Conservation (phyloP, 2,329 filamentous ascomycete species). For the Aspergillus viridinutans region DNA sequence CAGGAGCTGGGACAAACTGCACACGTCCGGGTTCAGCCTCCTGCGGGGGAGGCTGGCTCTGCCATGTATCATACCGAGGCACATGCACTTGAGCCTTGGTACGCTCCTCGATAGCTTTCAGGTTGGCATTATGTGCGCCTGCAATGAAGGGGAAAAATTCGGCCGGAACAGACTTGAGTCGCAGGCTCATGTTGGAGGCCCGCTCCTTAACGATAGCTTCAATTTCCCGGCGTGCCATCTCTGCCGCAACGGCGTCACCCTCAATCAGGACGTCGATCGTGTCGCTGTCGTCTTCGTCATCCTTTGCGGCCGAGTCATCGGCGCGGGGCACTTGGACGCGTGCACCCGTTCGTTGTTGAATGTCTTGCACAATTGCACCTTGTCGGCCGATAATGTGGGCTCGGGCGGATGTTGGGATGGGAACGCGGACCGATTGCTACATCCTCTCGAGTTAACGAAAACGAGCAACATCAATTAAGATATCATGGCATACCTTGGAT, state of each 20-base stretch:
- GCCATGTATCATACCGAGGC: slow-evolving; percentile 74
- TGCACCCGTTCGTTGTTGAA: slow-evolving; percentile 86
- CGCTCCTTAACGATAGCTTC: slow-evolving; percentile 83
- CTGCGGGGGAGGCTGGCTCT: slow-evolving; percentile 61
- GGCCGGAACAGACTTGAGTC: slow-evolving; percentile 76
- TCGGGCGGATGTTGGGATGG: slow-evolving; percentile 77
- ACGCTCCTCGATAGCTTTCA: slow-evolving; percentile 65
- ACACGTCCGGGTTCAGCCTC: slow-evolving; percentile 61
- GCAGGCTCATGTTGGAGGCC: slow-evolving; percentile 74
- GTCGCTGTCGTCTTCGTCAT: slow-evolving; percentile 72
- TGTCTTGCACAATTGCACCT: slow-evolving; percentile 82
- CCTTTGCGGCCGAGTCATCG: slow-evolving; percentile 60
- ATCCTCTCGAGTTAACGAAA: slow-evolving; percentile 4
- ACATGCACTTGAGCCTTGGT: slow-evolving; percentile 78
- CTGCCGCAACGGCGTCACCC: slow-evolving; percentile 83
- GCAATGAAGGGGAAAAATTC: slow-evolving; percentile 96
- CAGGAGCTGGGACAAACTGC: slow-evolving; percentile 65
- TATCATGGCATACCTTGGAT: slow-evolving; percentile 60
- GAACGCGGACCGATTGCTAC: slow-evolving; percentile 66
- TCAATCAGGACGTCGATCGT: slow-evolving; percentile 84
- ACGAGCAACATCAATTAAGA: background rate
- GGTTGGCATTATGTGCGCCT: slow-evolving; percentile 65
- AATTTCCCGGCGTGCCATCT: slow-evolving; percentile 78
- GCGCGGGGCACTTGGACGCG: slow-evolving; percentile 83
- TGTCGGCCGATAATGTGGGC: slow-evolving; percentile 90